Base-by-base conservation (phyloP, 805 yeast species). In the Cyberlindnera nakhonratchasimensis region DNA sequence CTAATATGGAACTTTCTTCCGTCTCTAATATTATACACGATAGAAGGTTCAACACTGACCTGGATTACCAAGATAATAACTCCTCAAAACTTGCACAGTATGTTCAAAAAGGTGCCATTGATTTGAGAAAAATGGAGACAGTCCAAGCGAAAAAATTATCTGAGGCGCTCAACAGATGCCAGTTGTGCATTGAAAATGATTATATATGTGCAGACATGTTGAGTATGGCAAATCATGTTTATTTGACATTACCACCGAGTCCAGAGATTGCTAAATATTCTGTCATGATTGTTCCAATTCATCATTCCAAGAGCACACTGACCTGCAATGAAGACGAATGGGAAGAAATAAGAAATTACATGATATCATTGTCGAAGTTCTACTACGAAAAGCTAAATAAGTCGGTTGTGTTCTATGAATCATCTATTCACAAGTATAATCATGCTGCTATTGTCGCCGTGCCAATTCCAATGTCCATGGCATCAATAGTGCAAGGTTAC, bases 331-430 rank as follows among this genome's bases (percentile, higher is more conserved):
- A 58, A n/a, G 69, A 67, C 32, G 76, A 71, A 46, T 61, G 65
- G 64, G 66, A 62, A 14, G 79, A 74, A 49, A 61, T 74, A 2
- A 33, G 42, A 37, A 65, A 66, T 24, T 66, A 67, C 43, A 71
- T 74, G 77, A 58, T 62, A 22, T 53, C 67, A 7, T 51, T 74
- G 12, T 59, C 70, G 0, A 47, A 51, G 32, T 68, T 70, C 59
- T 74, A 74, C 56, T 63, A 60, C 35, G 32, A 55, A 4, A 60
- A 43, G 24, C 29, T 48, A 47, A 61, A 51, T 34, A 63, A 54
- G 42, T 64, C 66, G 6, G 71, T 70, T 3, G 39, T 74, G 8
- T 75, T 74, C 45, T 74, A 72, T 51, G 80, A 74, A 51, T 64
- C 61, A 23, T 69, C 75, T 1, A 57, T 64, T 3, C 40, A 53